Conservation (phyloP, 129 eudicot species). For the Deinandra increscens region DNA sequence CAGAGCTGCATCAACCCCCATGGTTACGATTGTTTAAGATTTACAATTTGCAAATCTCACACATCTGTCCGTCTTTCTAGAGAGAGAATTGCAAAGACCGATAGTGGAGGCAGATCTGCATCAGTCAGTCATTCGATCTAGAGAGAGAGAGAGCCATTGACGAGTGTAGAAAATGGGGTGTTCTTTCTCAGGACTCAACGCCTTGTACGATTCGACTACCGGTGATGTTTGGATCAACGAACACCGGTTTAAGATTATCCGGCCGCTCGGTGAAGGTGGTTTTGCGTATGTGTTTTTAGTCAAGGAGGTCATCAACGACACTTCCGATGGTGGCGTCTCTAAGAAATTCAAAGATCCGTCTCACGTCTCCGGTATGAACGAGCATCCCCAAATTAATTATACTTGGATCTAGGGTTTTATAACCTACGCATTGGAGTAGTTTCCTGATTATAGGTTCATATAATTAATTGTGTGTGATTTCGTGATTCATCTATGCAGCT, state of each 20-base stretch:
- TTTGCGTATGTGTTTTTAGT: slow-evolving; percentile 48
- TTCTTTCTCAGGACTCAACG: slow-evolving; percentile 86
- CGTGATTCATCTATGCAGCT: slow-evolving; percentile 43
- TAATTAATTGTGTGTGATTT: slow-evolving; percentile 4
- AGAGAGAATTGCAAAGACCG: slow-evolving; percentile 4
- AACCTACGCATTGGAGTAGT: not conserved
- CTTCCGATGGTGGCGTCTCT: slow-evolving; percentile 34
- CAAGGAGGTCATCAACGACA: slow-evolving; percentile 38
- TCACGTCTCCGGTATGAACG: slow-evolving; percentile 65
- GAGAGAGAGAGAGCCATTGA: not conserved
- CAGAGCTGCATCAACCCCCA: not conserved
- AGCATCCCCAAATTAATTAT: slow-evolving; percentile 7
- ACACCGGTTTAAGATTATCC: slow-evolving; percentile 33
- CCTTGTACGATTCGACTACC: slow-evolving; percentile 67
- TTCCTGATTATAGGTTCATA: not conserved
- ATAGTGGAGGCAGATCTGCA: slow-evolving; percentile 21
- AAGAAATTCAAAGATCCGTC: slow-evolving; percentile 76
- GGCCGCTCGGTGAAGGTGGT: slow-evolving; percentile 55
- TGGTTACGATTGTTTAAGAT: not conserved
- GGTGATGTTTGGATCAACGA: slow-evolving; percentile 96
- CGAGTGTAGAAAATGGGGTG: slow-evolving; percentile 65
- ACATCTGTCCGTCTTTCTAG: slow-evolving; percentile 2
- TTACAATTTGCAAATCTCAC: not conserved
- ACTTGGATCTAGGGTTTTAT: not conserved
- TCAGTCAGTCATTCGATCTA: slow-evolving; percentile 3